Conservation (phyloP, 257 asterid species). For the Echium plantagineum region DNA sequence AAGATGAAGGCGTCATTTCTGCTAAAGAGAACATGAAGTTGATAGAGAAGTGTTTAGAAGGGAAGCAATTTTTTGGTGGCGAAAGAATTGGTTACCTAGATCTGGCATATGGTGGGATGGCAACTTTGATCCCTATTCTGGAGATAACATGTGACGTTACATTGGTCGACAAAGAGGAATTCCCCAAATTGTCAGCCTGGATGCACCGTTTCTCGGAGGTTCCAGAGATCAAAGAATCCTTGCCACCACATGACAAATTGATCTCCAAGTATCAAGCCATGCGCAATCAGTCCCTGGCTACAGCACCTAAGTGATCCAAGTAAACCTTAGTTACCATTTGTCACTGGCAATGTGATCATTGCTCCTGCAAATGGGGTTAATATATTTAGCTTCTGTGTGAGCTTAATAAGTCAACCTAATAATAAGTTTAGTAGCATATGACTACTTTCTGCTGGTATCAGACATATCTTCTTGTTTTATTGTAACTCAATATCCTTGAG, state of each 20-base stretch:
- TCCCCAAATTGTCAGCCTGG: constrained; percentile 47
- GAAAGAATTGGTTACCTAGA: constrained; percentile 53
- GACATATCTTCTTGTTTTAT: no score
- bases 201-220: constrained; percentile 27
- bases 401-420: not conserved
- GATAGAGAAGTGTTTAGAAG: constrained; percentile 38
- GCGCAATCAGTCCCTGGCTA: constrained; percentile 21
- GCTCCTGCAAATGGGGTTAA: not conserved
- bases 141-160: constrained; percentile 33
- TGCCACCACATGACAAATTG: constrained; percentile 58
- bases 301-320: constrained; percentile 19
- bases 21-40: constrained; percentile 26
- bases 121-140: constrained; percentile 27
- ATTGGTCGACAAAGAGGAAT: constrained; percentile 26
- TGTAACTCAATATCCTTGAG: no score
- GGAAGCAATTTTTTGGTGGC: constrained; percentile 48
- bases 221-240: constrained; percentile 37
- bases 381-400: not conserved
- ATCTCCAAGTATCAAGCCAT: constrained; percentile 31
- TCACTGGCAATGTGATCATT: no score
- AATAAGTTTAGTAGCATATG: not conserved
- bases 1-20: constrained; percentile 25
- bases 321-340: not conserved
- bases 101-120: constrained; percentile 46
- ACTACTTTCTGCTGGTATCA: not conserved